phyloP scores from a whole-genome alignment of 306 rosid genomes.

The Vigna nakashimae region DNA sequence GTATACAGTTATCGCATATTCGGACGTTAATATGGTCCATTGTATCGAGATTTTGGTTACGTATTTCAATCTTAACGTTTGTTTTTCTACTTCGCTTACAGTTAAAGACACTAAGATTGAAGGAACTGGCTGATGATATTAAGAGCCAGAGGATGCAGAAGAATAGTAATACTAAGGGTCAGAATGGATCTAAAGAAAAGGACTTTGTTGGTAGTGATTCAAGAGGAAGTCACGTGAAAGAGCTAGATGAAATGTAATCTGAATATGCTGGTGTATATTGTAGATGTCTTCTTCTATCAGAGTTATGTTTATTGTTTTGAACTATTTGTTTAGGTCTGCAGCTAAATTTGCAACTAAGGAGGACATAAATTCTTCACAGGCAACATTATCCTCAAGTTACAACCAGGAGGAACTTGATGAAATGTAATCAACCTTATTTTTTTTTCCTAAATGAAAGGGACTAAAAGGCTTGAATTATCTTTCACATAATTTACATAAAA shows the following conservation, averaged over 20 bases:
- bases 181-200: constrained; percentile 50
- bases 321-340: constrained; percentile 56
- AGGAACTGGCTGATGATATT: constrained; percentile 70
- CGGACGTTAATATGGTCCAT: constrained; percentile 15
- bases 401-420: constrained; percentile 75
- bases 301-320: constrained; percentile 25
- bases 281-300: constrained; percentile 21
- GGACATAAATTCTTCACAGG: constrained; percentile 38
- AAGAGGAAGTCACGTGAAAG: constrained; percentile 51
- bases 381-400: constrained; percentile 35
- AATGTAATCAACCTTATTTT: constrained; percentile 63
- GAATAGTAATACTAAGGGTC: constrained; percentile 55
- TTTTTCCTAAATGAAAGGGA: constrained; percentile 29
- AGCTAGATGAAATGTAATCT: constrained; percentile 74
- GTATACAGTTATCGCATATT: constrained; percentile 5
- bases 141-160: constrained; percentile 75
- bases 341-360: constrained; percentile 54
- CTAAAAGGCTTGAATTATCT: constrained; percentile 7
- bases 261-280: constrained; percentile 15
- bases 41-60: constrained; percentile 15
- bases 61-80: constrained; percentile 13
- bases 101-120: constrained; percentile 78
- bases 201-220: constrained; percentile 45
- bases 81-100: constrained; percentile 29
- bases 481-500: constrained; percentile 4